Percentiles rank a stretch among this genome's conserved stretches.
phyloP scores from a whole-genome alignment of 1,139 yeast genomes.

The Geotrichum aggregatum region DNA sequence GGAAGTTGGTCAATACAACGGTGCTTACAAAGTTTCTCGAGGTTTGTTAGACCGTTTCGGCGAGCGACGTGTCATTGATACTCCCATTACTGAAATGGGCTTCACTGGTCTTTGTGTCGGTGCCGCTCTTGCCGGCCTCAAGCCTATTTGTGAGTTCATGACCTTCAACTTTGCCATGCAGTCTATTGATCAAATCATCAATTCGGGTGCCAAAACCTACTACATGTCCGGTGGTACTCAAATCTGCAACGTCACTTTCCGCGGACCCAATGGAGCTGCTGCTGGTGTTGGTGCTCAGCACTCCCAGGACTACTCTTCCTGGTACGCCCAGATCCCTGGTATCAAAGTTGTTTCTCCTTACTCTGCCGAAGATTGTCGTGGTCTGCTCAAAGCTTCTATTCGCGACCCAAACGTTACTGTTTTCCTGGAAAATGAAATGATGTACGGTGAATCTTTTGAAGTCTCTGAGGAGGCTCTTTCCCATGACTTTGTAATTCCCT shows the following conservation, averaged over 20 bases:
- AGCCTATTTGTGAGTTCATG: conserved; percentile 98
- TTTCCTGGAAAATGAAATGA: conserved; percentile 90
- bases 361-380: conserved; percentile 94
- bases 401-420: conserved; percentile 98
- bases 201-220: conserved; percentile 97
- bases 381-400: conserved; percentile 90
- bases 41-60: conserved; percentile 96
- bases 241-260: conserved; percentile 93
- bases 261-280: conserved; percentile 99
- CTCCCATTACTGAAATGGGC: conserved; percentile 99
- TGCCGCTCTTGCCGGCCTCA: conserved; percentile 93
- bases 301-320: conserved; percentile 94
- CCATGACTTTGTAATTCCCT: conserved; percentile 85
- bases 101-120: conserved; percentile 97
- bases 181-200: conserved; percentile 95
- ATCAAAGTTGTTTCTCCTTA: conserved; percentile 93
- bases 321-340: conserved; percentile 99
- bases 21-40: conserved; percentile 96
- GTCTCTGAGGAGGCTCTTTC: conserved; percentile 85
- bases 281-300: conserved; percentile 99
- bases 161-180: conserved; percentile 99
- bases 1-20: conserved; percentile 98
- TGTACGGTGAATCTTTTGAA: conserved; percentile 89
- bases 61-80: conserved; percentile 91
- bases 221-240: conserved; percentile 99